A percentile compares a stretch with the other conserved stretches of the same genome.
Evolutionary conservation across 2,329 filamentous ascomycete species (phyloP).

Genomic region (Colletotrichum sp.): DNA sequence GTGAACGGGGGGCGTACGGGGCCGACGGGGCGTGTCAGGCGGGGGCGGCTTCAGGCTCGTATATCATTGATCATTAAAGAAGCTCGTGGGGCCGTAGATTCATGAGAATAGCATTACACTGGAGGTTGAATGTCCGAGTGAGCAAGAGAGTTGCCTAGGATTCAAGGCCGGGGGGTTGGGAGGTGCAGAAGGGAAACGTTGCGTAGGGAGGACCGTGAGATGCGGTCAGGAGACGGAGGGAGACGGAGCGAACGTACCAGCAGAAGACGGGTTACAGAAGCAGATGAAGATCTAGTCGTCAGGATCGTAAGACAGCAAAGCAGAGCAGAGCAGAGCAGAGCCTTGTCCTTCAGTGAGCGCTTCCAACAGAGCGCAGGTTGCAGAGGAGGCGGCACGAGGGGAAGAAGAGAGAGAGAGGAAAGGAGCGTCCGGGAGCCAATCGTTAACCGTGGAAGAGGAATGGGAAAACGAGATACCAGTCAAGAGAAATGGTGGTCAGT

Average conservation of each 20-base stretch:
- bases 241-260: background rate
- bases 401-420: background rate
- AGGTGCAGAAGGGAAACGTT: background rate
- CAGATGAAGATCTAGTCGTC: background rate
- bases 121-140: background rate
- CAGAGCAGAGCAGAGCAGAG: background rate
- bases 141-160: background rate
- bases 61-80: slow-evolving; percentile 24
- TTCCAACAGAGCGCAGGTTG: background rate
- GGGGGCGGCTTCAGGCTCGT: slow-evolving; percentile 18
- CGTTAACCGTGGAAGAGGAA: background rate
- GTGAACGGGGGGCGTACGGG: background rate
- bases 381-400: background rate
- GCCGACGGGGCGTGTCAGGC: background rate
- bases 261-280: background rate
- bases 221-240: slow-evolving; percentile 2
- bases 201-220: slow-evolving; percentile 8
- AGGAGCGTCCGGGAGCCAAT: slow-evolving; percentile 8
- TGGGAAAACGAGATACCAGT: background rate
- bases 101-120: slow-evolving; percentile 5
- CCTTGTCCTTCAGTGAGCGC: background rate
- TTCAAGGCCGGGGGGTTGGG: slow-evolving; percentile 1
- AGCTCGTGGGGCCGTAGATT: slow-evolving; percentile 9
- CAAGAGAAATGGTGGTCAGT: background rate
- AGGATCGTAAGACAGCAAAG: background rate